Base-by-base conservation (phyloP, 1,139 yeast species). In the Yamadazyma diddensiae region DNA sequence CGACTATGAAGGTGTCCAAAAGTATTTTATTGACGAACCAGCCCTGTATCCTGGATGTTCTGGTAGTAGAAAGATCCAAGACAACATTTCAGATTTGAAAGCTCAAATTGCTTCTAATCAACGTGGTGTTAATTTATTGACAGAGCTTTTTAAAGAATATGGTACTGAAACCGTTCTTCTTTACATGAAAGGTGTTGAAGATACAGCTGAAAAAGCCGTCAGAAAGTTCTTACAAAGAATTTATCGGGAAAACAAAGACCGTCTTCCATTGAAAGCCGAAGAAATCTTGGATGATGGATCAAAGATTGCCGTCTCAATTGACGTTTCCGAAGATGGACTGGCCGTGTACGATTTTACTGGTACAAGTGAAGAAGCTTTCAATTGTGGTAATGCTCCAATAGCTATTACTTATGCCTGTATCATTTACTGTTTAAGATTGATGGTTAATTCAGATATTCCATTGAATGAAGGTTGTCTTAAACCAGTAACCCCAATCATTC, bases 71-170 rank as follows among this genome's bases (percentile, higher is more conserved):
- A 36, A 36, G 19, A 28, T 36, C 12, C 24, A 33, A 16, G 84
- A 78, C 49, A 75, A 77, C 37, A 51, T 78, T 14, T 68, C 79
- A 1, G 84, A 78, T 46, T 51, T 78, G 42, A 77, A 77, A 46
- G 84, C 84, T 0, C 82, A 78, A 48, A 69, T 78, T 38, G 82
- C 84, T 2, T 79, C 84, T 13, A 78, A 78, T 49, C 76, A 75
- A 48, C 73, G 74, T 46, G 84, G 84, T 18, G 75, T 77, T 36
- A 57, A 61, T 29, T 55, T 78, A 35, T 56, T 78, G 38, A 61
- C 55, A 12, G 55, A 62, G 13, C 51, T 78, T 27, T 70, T 77
- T 33, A 53, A 52, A 9, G 81, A 75, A 40, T 75, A 70, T 43
- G 68, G 74, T 2, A 53, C 67, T 16, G 58, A 62, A 14, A 70